Base-by-base conservation (phyloP, 2,329 filamentous ascomycete species). In the Neoascochyta sp. region DNA sequence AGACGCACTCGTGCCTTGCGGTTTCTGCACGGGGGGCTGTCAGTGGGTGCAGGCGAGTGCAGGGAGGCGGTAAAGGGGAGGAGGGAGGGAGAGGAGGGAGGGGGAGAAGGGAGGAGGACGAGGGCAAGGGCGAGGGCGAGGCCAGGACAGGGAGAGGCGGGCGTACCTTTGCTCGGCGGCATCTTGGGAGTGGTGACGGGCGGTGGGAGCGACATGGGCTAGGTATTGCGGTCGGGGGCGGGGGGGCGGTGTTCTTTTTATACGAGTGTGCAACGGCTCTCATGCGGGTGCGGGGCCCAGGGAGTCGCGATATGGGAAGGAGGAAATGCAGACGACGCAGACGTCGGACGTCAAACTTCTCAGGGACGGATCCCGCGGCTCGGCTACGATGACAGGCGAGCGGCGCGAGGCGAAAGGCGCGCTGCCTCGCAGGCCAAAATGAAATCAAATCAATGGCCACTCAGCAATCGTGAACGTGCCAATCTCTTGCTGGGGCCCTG, bases 1-100 rank as follows among this genome's bases (percentile, higher is more conserved):
- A 93, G 49, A 96, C 71, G 46, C 72, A 75, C 43, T 79, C 74
- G 53, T 83, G 83, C 64, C 83, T 80, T 50, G 80, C 77, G 34
- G 70, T 75, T 30, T 80, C 79, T 64, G 43, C 19, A n/a, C n/a
- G n/a, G n/a, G n/a, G n/a, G n/a, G n/a, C n/a, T n/a, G n/a, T n/a
- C n/a, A n/a, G n/a, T 26, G 9, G 4, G n/a, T 9, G 5, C 14
- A 24, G 9, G 8, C 3, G 9, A 9, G 13, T 11, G 42, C 54
- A 40, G 50, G 50, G 36, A 34, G 29, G n/a, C n/a, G n/a, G n/a
- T n/a, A n/a, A n/a, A n/a, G 12, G 16, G 21, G n/a, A 9, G 11
- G 7, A 22, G 19, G 33, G 33, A 28, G 17, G 26, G 23, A 22
- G n/a, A n/a, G n/a, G n/a, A n/a, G n/a, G n/a, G n/a, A n/a, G n/a